Base-by-base conservation (phyloP, 306 rosid genomes). In the Biancaea sappan region DNA sequence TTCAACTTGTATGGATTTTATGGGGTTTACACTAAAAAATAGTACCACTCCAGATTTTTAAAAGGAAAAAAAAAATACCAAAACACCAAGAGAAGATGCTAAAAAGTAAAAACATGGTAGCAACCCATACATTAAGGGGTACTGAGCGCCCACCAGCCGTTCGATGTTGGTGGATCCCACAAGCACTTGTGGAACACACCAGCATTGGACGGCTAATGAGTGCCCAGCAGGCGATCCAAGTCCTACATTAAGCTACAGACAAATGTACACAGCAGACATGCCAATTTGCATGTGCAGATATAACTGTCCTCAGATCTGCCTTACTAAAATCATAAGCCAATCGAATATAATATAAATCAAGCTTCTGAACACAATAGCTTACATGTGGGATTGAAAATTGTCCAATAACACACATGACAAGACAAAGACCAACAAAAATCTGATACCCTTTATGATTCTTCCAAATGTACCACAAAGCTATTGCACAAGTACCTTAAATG, bases 261-360 rank as follows among this genome's bases (percentile, higher is more conserved):
- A 47, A 25, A 37, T 19, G 25, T 47, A 35, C 52, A 46, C 69
- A 51, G 44, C 51, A 52, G 16, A 61, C 15, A 5, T 18, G 16
- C 15, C 18, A 57, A 22, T 31, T 54, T 16, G 40, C 70, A 68
- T 15, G 80, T 68, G 63, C 48, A 67, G 47, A 54, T 35, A 38
- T 34, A 32, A 13, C 40, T 3, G 44, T 32, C 44, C 25, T 47
- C 52, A 44, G 12, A 43, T 43, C 16, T 43, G 4, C 32, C 35
- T 4, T 31, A 8, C 61, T 46, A 19, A 61, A 35, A 35, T 28
- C 26, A 24, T 25, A 13, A 15, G 8, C 64, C 64, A 22, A 52
- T 35, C 1, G 56, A 52, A 70, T 35, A 52, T 0, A 10, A 69
- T n/a, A 25, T 19, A 18, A 2, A 48, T 19, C 31, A 15, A 56